Evolutionary conservation across 2,329 filamentous ascomycete species (phyloP).

Genomic region (Lojkania enalia): DNA sequence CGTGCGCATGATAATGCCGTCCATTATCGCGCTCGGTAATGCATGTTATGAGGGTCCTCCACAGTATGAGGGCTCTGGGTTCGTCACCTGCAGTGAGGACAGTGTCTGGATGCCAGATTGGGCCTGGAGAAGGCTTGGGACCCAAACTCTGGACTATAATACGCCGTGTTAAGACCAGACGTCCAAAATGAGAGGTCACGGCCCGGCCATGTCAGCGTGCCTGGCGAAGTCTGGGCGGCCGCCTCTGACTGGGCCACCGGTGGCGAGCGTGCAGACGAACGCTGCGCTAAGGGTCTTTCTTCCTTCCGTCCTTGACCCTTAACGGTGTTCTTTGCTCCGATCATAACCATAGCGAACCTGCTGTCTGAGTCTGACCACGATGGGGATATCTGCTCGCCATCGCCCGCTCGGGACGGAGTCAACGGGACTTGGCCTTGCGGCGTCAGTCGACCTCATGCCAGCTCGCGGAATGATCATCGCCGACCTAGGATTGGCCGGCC

Average conservation of each 20-base stretch:
- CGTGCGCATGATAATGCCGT: conserved; percentile 31
- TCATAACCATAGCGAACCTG: conserved; percentile 17
- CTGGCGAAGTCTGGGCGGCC: conserved; percentile 19
- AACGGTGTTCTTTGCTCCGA: conserved; percentile 29
- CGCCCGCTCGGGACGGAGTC: not conserved
- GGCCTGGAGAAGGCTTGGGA: conserved; percentile 23
- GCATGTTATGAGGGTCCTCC: conserved; percentile 30
- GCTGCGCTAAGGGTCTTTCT: conserved; percentile 23
- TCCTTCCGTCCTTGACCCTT: conserved; percentile 13
- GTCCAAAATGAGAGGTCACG: conserved; percentile 25
- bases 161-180: conserved; percentile 28
- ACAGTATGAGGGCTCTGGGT: conserved; percentile 21
- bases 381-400: conserved; percentile 17
- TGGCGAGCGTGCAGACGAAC: conserved; percentile 27
- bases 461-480: conserved; percentile 21
- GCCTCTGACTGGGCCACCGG: conserved; percentile 24
- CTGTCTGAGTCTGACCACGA: conserved; percentile 19
- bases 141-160: conserved; percentile 30
- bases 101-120: conserved; percentile 22
- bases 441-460: conserved; percentile 10
- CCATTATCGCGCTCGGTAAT: conserved; percentile 33
- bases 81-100: conserved; percentile 31
- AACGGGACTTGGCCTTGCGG: not conserved
- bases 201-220: conserved; percentile 23
- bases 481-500: conserved; percentile 21